A percentile compares a stretch with the other conserved stretches of the same genome.
Evolutionary conservation across 495 filamentous ascomycete genomes (phyloP).

Genomic region (Saxophila tyrrhenica): DNA sequence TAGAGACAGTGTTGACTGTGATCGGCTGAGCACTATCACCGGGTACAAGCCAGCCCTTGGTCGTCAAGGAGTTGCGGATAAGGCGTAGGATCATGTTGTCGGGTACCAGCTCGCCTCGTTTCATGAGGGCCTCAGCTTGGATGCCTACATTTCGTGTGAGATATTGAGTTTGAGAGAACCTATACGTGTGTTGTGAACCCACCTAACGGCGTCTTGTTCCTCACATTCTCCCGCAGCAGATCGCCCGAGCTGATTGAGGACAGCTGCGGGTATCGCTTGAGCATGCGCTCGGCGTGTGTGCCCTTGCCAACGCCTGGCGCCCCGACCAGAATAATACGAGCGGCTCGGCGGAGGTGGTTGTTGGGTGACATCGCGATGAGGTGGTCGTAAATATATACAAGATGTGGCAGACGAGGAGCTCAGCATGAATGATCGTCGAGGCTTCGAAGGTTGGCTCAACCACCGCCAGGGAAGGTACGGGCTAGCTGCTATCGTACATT

Average conservation of each 20-base stretch:
- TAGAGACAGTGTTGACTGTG: slow-evolving; percentile 18
- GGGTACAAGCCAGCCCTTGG: slow-evolving; percentile 64
- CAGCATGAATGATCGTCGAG: background rate
- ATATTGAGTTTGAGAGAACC: background rate
- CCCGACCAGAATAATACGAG: slow-evolving; percentile 87
- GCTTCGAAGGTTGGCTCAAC: background rate
- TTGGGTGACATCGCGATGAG: background rate
- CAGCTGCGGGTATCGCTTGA: slow-evolving; percentile 76
- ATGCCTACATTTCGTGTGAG: slow-evolving; percentile 45
- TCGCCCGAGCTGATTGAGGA: slow-evolving; percentile 91
- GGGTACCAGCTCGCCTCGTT: slow-evolving; percentile 68
- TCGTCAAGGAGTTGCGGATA: slow-evolving; percentile 74
- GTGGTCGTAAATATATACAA: slow-evolving; percentile 8
- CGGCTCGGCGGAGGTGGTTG: slow-evolving; percentile 41
- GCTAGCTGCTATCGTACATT: slow-evolving; percentile 18
- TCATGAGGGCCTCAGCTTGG: slow-evolving; percentile 79
- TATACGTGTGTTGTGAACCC: slow-evolving; percentile 22
- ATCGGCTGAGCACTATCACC: slow-evolving; percentile 25
- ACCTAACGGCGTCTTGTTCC: slow-evolving; percentile 77
- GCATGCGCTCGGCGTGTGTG: slow-evolving; percentile 80
- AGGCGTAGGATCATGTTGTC: slow-evolving; percentile 86
- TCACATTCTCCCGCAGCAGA: slow-evolving; percentile 74
- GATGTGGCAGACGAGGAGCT: background rate
- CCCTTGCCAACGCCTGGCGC: slow-evolving; percentile 93
- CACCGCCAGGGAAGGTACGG: background rate